Conservation (phyloP, 805 yeast genomes). For the Allodekkera sacchari region DNA sequence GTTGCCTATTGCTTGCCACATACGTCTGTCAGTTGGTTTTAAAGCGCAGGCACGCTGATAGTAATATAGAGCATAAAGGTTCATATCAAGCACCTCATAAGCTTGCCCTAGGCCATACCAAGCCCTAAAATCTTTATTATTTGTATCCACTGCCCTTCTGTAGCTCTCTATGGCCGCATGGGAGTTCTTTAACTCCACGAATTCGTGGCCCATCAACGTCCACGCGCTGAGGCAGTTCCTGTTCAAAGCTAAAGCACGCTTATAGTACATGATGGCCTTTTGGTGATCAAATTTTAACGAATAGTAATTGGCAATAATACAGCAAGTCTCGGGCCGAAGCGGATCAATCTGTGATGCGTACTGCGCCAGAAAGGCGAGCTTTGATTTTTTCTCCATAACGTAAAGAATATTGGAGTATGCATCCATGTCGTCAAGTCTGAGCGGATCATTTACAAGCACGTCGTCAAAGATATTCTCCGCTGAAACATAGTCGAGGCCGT, state of each 20-base stretch:
- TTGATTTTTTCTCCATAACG: conserved; percentile 84
- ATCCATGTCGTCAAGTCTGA: conserved; percentile 84
- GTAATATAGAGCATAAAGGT: conserved; percentile 81
- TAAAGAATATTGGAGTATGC: conserved; percentile 90
- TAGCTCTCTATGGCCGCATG: conserved; percentile 97
- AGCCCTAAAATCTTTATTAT: conserved; percentile 83
- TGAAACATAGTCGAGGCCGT: conserved; percentile 73
- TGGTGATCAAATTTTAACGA: conserved; percentile 90
- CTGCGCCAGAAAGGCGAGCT: conserved; percentile 81
- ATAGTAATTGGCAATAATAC: conserved; percentile 88
- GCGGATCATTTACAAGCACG: conserved; percentile 67
- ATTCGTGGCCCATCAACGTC: conserved; percentile 99
- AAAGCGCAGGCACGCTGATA: conserved; percentile 85
- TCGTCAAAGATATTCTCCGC: conserved; percentile 77
- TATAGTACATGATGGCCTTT: conserved; percentile 86
- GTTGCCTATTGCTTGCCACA: conserved; percentile 94
- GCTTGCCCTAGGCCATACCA: conserved; percentile 99
- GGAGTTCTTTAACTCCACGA: conserved; percentile 89
- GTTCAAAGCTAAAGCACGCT: conserved; percentile 78
- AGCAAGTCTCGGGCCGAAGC: conserved; percentile 90
- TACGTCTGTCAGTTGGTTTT: conserved; percentile 82
- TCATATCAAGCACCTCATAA: conserved; percentile 94
- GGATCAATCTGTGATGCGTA: conserved; percentile 73
- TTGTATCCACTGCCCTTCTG: conserved; percentile 85
- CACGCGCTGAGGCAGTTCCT: conserved; percentile 82